A percentile compares a stretch with the other conserved stretches of the same genome.
phyloP scores from a whole-genome alignment of 306 rosid genomes.

The Calophaca sinica region DNA sequence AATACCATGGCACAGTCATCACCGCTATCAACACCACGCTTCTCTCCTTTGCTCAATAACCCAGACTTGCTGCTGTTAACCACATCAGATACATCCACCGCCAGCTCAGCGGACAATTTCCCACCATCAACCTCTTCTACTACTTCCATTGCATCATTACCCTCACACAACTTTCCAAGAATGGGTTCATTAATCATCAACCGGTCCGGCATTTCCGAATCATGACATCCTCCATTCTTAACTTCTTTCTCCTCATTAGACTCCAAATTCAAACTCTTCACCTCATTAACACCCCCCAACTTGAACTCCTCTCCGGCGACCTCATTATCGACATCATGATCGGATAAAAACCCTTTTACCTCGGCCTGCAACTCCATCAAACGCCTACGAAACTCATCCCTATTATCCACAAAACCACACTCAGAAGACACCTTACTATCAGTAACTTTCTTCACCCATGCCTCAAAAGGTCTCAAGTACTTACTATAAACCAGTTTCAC shows the following conservation, averaged over 20 bases:
- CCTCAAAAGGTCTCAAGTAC: constrained; percentile 65
- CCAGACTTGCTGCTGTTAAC: constrained; percentile 42
- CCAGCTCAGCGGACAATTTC: constrained; percentile 1
- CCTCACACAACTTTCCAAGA: background rate
- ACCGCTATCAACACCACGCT: background rate
- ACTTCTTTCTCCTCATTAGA: constrained; percentile 6
- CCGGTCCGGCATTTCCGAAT: constrained; percentile 25
- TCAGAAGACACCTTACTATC: constrained; percentile 52
- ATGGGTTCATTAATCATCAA: background rate
- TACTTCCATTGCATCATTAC: constrained; percentile 13
- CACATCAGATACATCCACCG: constrained; percentile 18
- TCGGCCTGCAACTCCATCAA: constrained; percentile 64
- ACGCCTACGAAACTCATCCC: constrained; percentile 42
- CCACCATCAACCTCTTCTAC: constrained; percentile 11
- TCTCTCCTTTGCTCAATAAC: constrained; percentile 38
- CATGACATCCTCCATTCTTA: constrained; percentile 4
- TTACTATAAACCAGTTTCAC: constrained; percentile 62
- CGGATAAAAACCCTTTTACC: constrained; percentile 45
- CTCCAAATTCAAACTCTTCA: background rate
- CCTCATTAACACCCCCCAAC: constrained; percentile 34
- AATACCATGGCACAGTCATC: constrained; percentile 37
- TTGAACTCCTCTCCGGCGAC: constrained; percentile 23
- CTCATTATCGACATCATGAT: constrained; percentile 20
- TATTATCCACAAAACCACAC: constrained; percentile 48
- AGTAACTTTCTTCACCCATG: constrained; percentile 49